Percentiles rank a stretch among this genome's conserved stretches.
These are phyloP conservation scores for Vigna angularis DNA, from an alignment of 306 rosid species.

Conservation along the genomic window DNA sequence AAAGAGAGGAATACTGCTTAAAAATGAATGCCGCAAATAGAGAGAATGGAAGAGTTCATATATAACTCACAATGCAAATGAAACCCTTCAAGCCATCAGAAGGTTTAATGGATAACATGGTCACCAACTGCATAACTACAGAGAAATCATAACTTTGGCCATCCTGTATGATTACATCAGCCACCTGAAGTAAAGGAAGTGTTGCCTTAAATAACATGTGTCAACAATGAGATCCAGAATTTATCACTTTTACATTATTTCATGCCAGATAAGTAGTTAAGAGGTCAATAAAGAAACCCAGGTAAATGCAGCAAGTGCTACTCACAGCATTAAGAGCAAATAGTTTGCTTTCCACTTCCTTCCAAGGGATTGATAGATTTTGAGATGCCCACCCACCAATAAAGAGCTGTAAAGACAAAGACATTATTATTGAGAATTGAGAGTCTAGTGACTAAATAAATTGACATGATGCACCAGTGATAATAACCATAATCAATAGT, in stretches of 20 bases:
- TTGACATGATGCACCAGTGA: not conserved
- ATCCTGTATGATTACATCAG: constrained; percentile 89
- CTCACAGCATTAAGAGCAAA: constrained; percentile 94
- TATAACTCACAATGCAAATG: constrained; percentile 78
- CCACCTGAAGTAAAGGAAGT: constrained; percentile 69
- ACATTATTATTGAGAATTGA: constrained; percentile 35
- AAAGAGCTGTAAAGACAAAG: constrained; percentile 65
- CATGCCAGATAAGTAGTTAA: constrained; percentile 4
- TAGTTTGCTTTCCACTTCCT: constrained; percentile 93
- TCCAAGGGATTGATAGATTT: constrained; percentile 83
- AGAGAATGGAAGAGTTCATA: constrained; percentile 35
- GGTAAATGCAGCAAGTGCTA: constrained; percentile 45
- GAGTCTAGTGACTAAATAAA: constrained; percentile 9
- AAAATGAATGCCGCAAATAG: constrained; percentile 45
- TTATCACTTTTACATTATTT: not conserved
- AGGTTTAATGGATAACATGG: constrained; percentile 74
- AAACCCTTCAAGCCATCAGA: constrained; percentile 80
- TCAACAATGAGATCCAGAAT: not conserved
- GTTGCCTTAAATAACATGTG: constrained; percentile 38
- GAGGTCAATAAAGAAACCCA: constrained; percentile 38
- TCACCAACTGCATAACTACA: constrained; percentile 86
- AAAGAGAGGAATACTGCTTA: constrained; percentile 28
- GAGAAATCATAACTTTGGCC: constrained; percentile 82
- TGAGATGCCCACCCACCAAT: constrained; percentile 80
- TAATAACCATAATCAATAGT: not conserved